Evolutionary conservation across 2,329 filamentous ascomycete genomes (phyloP).

Genomic region (Trematosphaeria pertusa): DNA sequence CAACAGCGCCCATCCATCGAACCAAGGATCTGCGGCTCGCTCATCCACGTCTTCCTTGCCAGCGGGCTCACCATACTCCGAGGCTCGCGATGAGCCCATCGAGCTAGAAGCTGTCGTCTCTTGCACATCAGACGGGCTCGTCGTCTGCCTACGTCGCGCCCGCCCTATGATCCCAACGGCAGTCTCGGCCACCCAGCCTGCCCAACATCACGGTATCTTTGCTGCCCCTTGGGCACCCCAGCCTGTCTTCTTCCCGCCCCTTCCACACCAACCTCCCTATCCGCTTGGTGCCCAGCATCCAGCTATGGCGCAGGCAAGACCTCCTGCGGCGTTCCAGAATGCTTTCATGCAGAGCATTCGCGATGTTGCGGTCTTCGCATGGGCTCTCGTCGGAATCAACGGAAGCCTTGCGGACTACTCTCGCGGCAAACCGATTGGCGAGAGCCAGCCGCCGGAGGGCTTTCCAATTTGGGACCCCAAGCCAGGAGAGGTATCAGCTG

Average conservation of each 20-base stretch:
- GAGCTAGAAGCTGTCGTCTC: constrained; percentile 91
- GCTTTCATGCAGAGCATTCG: constrained; percentile 81
- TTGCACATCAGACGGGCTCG: constrained; percentile 85
- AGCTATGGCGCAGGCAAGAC: constrained; percentile 55
- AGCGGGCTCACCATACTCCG: constrained; percentile 30
- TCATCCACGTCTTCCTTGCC: constrained; percentile 36
- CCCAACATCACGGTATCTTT: constrained; percentile 65
- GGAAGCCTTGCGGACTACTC: constrained; percentile 72
- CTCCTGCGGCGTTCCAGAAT: constrained; percentile 54
- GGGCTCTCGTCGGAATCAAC: constrained; percentile 82
- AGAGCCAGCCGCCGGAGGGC: constrained; percentile 67
- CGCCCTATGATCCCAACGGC: constrained; percentile 68
- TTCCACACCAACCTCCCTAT: constrained; percentile 45
- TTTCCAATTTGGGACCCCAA: constrained; percentile 64
- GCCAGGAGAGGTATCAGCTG: constrained; percentile 27
- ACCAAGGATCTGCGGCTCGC: constrained; percentile 32
- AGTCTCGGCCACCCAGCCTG: constrained; percentile 27
- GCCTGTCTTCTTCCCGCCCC: constrained; percentile 60
- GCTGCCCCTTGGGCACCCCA: constrained; percentile 80
- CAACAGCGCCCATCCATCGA: constrained; percentile 50
- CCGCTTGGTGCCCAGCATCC: constrained; percentile 45
- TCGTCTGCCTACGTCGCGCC: constrained; percentile 79
- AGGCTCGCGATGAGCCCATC: constrained; percentile 53
- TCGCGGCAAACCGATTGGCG: constrained; percentile 67
- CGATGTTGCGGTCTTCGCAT: constrained; percentile 87